Conservation (phyloP, 257 asterid genomes). For the Penstemon barbatus region DNA sequence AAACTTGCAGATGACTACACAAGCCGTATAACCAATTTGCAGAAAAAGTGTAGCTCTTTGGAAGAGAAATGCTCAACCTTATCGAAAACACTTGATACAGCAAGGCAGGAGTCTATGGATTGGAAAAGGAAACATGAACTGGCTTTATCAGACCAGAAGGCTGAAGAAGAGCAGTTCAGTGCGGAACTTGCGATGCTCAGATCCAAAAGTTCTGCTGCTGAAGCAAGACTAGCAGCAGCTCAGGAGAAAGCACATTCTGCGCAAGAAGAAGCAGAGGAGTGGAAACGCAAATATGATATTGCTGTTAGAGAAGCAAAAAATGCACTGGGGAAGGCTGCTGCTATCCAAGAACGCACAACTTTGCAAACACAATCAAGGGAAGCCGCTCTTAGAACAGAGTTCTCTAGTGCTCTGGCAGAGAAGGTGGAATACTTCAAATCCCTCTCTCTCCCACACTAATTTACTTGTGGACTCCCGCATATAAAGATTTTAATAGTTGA, state of each 20-base stretch:
- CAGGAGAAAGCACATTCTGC: slow-evolving; percentile 92
- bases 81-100: slow-evolving; percentile 62
- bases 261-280: slow-evolving; percentile 93
- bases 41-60: slow-evolving; percentile 64
- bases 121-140: slow-evolving; percentile 90
- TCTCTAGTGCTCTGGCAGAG: slow-evolving; percentile 57
- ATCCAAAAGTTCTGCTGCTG: slow-evolving; percentile 90
- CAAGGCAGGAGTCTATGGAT: slow-evolving; percentile 67
- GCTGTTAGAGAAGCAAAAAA: slow-evolving; percentile 81
- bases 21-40: slow-evolving; percentile 76
- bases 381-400: slow-evolving; percentile 80
- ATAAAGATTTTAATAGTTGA: slow-evolving; percentile 19
- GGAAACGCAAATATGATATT: slow-evolving; percentile 86
- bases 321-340: slow-evolving; percentile 93
- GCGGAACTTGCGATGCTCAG: slow-evolving; percentile 76
- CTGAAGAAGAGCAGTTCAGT: slow-evolving; percentile 71
- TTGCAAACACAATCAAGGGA: slow-evolving; percentile 79
- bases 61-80: slow-evolving; percentile 83
- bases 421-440: slow-evolving; percentile 52
- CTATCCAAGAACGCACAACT: slow-evolving; percentile 78
- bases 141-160: slow-evolving; percentile 62
- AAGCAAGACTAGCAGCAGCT: slow-evolving; percentile 95
- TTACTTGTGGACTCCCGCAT: not conserved
- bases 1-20: slow-evolving; percentile 74
- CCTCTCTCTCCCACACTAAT: slow-evolving; percentile 18